These are phyloP conservation scores for Eucommia ulmoides DNA, from an alignment of 257 asterid genomes.

Conservation along the genomic window DNA sequence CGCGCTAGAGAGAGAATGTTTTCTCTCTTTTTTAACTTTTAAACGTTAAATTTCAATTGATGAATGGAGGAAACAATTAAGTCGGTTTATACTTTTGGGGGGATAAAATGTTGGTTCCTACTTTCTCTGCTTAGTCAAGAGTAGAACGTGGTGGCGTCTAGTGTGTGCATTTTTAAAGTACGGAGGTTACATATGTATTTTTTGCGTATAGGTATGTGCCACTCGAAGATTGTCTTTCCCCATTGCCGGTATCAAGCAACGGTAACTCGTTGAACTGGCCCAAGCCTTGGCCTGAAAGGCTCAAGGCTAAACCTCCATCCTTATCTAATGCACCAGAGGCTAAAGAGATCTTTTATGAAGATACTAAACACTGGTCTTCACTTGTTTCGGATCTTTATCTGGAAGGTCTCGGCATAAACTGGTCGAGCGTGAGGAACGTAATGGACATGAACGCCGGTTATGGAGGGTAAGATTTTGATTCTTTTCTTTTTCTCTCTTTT, in stretches of 20 bases:
- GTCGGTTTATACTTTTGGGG: too few relatives aligned
- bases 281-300: conserved; percentile 83
- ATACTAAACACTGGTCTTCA: conserved; percentile 79
- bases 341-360: conserved; percentile 46
- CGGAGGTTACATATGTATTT: conserved; percentile 8
- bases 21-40: too few relatives aligned
- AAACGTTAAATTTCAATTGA: too few relatives aligned
- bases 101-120: too few relatives aligned
- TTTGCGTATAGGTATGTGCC: conserved; percentile 55
- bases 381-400: conserved; percentile 73
- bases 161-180: too few relatives aligned
- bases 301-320: conserved; percentile 45
- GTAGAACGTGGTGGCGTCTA: too few relatives aligned
- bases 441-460: conserved; percentile 94
- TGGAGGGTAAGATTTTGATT: conserved; percentile 89
- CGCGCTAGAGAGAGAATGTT: too few relatives aligned
- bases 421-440: conserved; percentile 69
- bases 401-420: conserved; percentile 50
- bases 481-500: too few relatives aligned
- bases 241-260: conserved; percentile 14
- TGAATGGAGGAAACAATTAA: too few relatives aligned
- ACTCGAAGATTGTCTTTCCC: conserved; percentile 65
- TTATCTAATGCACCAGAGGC: conserved; percentile 39
- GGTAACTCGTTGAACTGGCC: conserved; percentile 50
- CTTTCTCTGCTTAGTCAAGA: too few relatives aligned